Conservation (phyloP, 305 asterid genomes). For the Fraxinus dipetala region DNA sequence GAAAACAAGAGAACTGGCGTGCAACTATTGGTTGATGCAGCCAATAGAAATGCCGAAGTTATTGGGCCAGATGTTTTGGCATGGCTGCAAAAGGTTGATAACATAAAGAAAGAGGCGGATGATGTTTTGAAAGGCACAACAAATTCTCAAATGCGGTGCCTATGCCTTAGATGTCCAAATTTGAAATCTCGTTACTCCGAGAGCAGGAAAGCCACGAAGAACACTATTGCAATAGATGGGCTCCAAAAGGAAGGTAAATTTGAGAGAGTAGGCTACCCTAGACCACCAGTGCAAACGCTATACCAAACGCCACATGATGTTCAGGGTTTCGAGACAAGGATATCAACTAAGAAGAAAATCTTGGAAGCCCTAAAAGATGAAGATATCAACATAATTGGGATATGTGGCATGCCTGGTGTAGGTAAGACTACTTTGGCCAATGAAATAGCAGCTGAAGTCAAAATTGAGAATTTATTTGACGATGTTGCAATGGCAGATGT, state of each 20-base stretch:
- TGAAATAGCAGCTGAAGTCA: not conserved
- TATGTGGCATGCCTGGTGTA: not conserved
- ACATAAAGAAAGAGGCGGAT: not conserved
- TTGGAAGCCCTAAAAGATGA: slow-evolving; percentile 8
- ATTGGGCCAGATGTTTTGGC: not conserved
- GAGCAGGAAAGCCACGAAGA: slow-evolving; percentile 25
- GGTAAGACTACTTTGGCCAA: not conserved
- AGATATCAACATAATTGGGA: slow-evolving; percentile 18
- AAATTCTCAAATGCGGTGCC: not conserved
- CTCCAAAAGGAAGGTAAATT: not conserved
- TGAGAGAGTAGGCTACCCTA: not conserved
- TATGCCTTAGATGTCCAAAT: not conserved
- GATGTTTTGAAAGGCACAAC: not conserved
- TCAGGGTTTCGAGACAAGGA: slow-evolving; percentile 27
- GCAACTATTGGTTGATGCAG: not conserved
- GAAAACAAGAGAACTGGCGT: not conserved
- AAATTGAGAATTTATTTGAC: not conserved
- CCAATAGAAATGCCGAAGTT: not conserved
- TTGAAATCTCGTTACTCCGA: slow-evolving; percentile 7
- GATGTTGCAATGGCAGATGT: not conserved
- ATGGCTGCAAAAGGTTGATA: slow-evolving; percentile 16
- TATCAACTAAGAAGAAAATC: slow-evolving; percentile 13
- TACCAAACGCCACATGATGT: not conserved
- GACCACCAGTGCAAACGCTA: not conserved
- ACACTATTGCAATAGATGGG: not conserved